These are phyloP conservation scores for Ormosia emarginata DNA, from an alignment of 306 rosid species.

Conservation along the genomic window DNA sequence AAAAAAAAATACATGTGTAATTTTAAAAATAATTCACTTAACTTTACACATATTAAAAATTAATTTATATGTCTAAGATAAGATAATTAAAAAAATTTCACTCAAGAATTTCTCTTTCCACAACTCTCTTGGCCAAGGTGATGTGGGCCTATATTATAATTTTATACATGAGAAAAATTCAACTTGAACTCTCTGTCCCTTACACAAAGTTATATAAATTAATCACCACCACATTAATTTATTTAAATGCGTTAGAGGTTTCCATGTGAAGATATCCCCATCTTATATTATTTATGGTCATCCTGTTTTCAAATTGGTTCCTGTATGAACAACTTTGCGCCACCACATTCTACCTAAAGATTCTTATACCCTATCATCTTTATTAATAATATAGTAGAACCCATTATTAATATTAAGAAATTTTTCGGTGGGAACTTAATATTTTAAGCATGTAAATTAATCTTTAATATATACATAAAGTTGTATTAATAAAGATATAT, in stretches of 20 bases:
- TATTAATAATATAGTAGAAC: background rate
- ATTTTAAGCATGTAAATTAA: too few species aligned
- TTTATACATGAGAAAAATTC: background rate
- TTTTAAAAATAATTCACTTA: too few species aligned
- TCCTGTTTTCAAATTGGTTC: background rate
- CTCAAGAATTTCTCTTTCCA: too few species aligned
- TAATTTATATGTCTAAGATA: too few species aligned
- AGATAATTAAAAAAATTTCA: too few species aligned
- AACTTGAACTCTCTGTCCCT: background rate
- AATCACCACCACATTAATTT: background rate
- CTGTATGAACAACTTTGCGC: slow-evolving; percentile 13
- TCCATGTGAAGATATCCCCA: background rate
- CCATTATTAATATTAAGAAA: too few species aligned
- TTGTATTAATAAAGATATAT: too few species aligned
- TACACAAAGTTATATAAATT: background rate
- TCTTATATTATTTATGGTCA: background rate
- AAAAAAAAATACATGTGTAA: too few species aligned
- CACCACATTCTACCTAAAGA: background rate
- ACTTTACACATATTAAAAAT: too few species aligned
- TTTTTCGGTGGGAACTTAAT: too few species aligned
- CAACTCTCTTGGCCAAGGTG: too few species aligned
- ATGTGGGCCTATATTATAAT: background rate
- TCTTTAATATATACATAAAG: too few species aligned
- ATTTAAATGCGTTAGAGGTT: background rate
- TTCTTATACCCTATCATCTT: background rate